Percentiles rank a stretch among this genome's conserved stretches.
Evolutionary conservation across 768 basidiomycete genomes (phyloP).

Genomic region (Hygrocybe coccinea): DNA sequence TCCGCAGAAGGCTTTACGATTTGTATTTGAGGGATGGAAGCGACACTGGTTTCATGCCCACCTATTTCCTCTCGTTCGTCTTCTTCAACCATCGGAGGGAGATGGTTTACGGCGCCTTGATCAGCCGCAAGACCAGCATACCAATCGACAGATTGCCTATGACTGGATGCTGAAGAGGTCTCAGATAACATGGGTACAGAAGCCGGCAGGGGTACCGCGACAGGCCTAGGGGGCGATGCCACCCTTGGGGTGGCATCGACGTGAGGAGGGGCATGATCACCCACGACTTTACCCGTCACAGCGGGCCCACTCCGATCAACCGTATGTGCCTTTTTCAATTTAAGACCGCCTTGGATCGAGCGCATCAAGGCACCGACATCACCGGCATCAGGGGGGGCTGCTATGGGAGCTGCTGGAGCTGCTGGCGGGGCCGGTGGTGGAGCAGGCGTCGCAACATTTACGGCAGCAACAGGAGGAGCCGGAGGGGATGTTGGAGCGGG

Average conservation of each 20-base stretch:
- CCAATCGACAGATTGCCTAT: conserved; percentile 87
- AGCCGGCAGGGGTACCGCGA: conserved; percentile 14
- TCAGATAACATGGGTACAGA: conserved; percentile 26
- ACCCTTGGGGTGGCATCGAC: conserved; percentile 48
- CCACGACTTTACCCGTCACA: conserved; percentile 73
- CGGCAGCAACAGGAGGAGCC: conserved; percentile 15
- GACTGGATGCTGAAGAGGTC: conserved; percentile 26
- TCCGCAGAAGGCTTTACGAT: conserved; percentile 46
- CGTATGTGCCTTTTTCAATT: conserved; percentile 70
- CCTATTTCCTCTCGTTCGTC: conserved; percentile 49
- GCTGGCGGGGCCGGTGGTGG: conserved; percentile 36
- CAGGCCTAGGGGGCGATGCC: conserved; percentile 38
- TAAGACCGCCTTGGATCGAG: conserved; percentile 74
- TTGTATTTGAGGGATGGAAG: conserved; percentile 51
- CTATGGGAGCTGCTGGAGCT: conserved; percentile 29
- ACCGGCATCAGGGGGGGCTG: conserved; percentile 35
- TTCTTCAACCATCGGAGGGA: conserved; percentile 57
- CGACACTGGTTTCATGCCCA: conserved; percentile 14
- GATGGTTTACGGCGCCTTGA: conserved; percentile 37
- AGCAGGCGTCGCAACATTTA: conserved; percentile 29
- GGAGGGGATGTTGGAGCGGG: conserved; percentile 28
- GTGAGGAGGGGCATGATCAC: conserved; percentile 70
- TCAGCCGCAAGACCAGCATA: conserved; percentile 83
- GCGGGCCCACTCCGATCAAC: conserved; percentile 74
- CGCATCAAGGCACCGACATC: conserved; percentile 64